Evolutionary conservation across 23 red algal species (phyloP).

Genomic region (Chondrus crispus): DNA sequence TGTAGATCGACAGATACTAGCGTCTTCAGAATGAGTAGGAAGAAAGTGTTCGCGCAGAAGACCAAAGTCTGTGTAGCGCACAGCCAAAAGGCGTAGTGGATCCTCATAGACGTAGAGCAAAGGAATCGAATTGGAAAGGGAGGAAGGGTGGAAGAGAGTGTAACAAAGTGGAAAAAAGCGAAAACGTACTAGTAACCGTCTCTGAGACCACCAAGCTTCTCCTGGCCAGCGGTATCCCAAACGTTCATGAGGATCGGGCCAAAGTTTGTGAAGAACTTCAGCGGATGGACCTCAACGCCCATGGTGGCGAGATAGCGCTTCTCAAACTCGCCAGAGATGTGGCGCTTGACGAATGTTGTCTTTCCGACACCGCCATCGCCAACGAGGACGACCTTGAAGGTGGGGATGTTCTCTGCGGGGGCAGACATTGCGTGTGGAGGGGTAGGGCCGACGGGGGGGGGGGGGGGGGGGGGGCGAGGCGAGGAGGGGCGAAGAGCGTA

Average conservation of each 20-base stretch:
- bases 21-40: constrained; percentile 73
- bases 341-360: constrained; percentile 99
- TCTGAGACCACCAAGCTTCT: constrained; percentile 97
- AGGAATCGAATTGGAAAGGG: background rate
- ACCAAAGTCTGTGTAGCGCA: background rate
- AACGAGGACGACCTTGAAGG: constrained; percentile 98
- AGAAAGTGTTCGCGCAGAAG: constrained; percentile 13
- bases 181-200: constrained; percentile 99
- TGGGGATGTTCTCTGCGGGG: constrained; percentile 23
- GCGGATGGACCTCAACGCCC: constrained; percentile 97
- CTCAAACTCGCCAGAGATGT: constrained; percentile 98
- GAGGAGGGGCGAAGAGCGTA: background rate
- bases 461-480: background rate
- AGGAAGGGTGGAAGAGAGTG: background rate
- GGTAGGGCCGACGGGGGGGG: background rate
- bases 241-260: constrained; percentile 96
- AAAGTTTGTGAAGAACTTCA: constrained; percentile 97
- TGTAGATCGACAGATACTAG: background rate
- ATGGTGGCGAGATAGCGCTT: constrained; percentile 96
- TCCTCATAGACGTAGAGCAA: background rate
- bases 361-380: constrained; percentile 98
- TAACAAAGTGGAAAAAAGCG: background rate
- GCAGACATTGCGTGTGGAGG: background rate
- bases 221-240: constrained; percentile 99
- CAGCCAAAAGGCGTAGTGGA: background rate